phyloP scores from a whole-genome alignment of 345 rosid genomes.

The Moringa oleifera region DNA sequence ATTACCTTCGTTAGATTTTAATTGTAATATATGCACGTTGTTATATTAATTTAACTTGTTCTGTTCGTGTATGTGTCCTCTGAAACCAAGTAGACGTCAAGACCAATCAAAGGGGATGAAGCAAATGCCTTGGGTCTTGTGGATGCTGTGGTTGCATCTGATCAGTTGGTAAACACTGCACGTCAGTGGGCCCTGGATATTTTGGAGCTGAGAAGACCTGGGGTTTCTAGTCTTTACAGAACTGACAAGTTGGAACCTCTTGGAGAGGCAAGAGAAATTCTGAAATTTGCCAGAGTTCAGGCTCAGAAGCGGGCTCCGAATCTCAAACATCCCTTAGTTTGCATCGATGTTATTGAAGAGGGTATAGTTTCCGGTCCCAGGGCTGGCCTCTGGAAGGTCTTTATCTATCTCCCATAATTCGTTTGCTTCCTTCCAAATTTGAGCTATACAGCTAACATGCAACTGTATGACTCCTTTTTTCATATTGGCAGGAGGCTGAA shows the following conservation, averaged over 20 bases:
- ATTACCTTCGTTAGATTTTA: constrained; percentile 12
- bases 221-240: constrained; percentile 74
- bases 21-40: constrained; percentile 2
- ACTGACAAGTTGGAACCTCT: constrained; percentile 81
- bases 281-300: constrained; percentile 76
- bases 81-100: constrained; percentile 53
- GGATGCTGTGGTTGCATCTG: constrained; percentile 69
- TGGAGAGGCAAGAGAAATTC: constrained; percentile 85
- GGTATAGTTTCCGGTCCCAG: constrained; percentile 82
- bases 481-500: constrained; percentile 62
- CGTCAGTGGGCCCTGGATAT: constrained; percentile 87
- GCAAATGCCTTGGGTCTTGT: constrained; percentile 73
- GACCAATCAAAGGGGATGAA: constrained; percentile 68
- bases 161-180: constrained; percentile 59
- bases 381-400: constrained; percentile 83
- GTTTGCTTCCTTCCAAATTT: constrained; percentile 4
- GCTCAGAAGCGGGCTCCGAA: constrained; percentile 74
- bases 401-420: constrained; percentile 8
- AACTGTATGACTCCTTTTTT: constrained; percentile 13
- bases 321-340: constrained; percentile 75
- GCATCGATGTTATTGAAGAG: constrained; percentile 76
- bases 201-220: constrained; percentile 61
- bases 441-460: neutral
- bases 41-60: neutral
- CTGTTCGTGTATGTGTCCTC: neutral